These are phyloP conservation scores for Limonium bicolor DNA, from an alignment of 148 eudicot genomes.

Conservation along the genomic window DNA sequence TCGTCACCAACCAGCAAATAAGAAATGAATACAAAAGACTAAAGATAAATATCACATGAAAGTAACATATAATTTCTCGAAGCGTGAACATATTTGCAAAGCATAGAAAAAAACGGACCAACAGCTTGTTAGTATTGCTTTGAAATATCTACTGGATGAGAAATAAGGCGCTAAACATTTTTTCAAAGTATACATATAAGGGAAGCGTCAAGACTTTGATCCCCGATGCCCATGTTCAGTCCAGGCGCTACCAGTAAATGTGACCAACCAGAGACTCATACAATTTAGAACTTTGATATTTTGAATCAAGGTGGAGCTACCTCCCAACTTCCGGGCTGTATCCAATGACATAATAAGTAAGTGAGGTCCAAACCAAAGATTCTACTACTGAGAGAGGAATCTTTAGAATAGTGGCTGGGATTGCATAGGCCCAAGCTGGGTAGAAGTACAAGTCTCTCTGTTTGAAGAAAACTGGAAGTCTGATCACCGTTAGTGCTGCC, in stretches of 20 bases:
- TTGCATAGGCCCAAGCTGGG: conserved; percentile 84
- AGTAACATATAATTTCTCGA: no score
- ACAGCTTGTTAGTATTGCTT: no score
- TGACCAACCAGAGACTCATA: neutral
- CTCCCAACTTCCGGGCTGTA: conserved; percentile 56
- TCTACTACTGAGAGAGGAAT: conserved; percentile 46
- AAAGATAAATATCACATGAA: no score
- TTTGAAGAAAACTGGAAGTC: conserved; percentile 66
- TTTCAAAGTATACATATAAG: no score
- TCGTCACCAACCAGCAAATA: conserved; percentile 40
- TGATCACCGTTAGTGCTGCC: conserved; percentile 42
- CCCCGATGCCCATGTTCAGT: neutral
- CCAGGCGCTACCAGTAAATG: no score
- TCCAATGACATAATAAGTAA: conserved; percentile 67
- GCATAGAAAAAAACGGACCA: no score
- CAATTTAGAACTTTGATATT: neutral
- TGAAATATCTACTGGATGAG: no score
- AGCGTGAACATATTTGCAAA: no score
- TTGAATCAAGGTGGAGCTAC: conserved; percentile 12
- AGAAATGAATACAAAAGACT: neutral
- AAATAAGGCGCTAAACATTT: no score
- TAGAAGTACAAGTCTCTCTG: conserved; percentile 65
- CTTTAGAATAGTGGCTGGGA: conserved; percentile 54
- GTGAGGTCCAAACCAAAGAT: conserved; percentile 44
- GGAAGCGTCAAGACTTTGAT: no score